Conservation (phyloP, 1,284 basidiomycete genomes). For the Ustilago lituana region DNA sequence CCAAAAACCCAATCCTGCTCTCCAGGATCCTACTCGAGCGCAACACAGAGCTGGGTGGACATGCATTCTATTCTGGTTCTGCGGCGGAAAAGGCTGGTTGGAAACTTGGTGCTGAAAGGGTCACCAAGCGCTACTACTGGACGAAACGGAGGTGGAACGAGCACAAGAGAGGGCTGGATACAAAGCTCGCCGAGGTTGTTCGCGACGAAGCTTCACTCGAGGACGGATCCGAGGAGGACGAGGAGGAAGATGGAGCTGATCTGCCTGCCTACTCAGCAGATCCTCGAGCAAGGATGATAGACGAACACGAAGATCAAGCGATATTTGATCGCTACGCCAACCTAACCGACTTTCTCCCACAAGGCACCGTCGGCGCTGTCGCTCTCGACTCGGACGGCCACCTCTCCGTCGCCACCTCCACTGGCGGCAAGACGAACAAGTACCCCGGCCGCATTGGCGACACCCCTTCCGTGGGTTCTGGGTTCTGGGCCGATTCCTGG, state of each 20-base stretch:
- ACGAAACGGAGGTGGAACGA: conserved; percentile 42
- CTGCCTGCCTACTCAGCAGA: conserved; percentile 11
- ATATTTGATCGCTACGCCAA: conserved; percentile 35
- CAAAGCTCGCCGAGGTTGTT: not conserved
- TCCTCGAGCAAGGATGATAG: not conserved
- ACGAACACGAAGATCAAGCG: conserved; percentile 20
- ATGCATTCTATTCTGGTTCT: conserved; percentile 77
- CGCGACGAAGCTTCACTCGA: not conserved
- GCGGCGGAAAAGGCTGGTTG: conserved; percentile 74
- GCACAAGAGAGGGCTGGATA: conserved; percentile 29
- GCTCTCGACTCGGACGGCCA: conserved; percentile 79
- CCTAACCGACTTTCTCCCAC: conserved; percentile 74
- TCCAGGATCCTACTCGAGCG: conserved; percentile 77
- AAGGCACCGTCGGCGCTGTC: conserved; percentile 83
- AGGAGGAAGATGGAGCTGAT: too few relatives aligned
- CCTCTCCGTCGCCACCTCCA: conserved; percentile 78
- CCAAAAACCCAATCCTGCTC: conserved; percentile 79
- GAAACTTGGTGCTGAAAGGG: conserved; percentile 23
- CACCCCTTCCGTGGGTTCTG: conserved; percentile 79
- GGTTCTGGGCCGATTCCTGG: conserved; percentile 86
- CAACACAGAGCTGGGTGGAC: conserved; percentile 72
- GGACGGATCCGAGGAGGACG: too few relatives aligned
- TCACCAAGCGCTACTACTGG: conserved; percentile 31
- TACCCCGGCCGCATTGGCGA: conserved; percentile 81
- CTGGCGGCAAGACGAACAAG: conserved; percentile 83